These are phyloP conservation scores for Calamus simplicifolius DNA, from an alignment of 176 grass and related monocot genomes.

Conservation along the genomic window DNA sequence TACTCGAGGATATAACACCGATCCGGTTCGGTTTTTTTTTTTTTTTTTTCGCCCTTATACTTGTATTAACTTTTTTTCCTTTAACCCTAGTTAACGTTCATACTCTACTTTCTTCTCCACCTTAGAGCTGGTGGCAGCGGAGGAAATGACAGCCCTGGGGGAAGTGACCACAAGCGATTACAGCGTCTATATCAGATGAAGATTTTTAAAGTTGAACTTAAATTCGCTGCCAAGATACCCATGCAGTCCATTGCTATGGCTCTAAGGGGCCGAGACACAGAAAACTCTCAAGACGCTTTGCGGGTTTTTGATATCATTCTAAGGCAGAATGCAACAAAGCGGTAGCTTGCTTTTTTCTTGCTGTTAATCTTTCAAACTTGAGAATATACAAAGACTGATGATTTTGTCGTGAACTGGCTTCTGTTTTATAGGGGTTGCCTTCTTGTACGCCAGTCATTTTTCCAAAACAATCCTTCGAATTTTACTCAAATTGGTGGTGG, in stretches of 20 bases:
- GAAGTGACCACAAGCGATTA: conserved; percentile 47
- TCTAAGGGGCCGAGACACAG: conserved; percentile 59
- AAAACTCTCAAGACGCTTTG: conserved; percentile 78
- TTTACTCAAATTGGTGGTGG: conserved; percentile 76
- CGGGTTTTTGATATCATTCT: conserved; percentile 80
- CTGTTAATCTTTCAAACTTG: not conserved
- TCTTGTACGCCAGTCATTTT: conserved; percentile 74
- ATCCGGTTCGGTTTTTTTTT: conserved; percentile 39
- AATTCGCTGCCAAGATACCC: conserved; percentile 64
- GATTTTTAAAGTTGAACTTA: conserved; percentile 63
- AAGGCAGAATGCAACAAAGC: conserved; percentile 61
- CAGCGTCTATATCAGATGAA: conserved; percentile 50
- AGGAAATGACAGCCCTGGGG: conserved; percentile 36
- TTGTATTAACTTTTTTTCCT: not conserved
- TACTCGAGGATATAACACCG: conserved; percentile 57
- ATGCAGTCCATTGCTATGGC: conserved; percentile 69
- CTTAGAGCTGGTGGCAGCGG: conserved; percentile 36
- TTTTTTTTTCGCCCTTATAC: too few species aligned
- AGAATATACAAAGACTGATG: too few species aligned
- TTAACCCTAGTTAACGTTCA: not conserved
- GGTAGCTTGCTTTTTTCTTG: conserved; percentile 27
- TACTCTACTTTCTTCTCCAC: not conserved
- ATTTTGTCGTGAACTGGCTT: too few species aligned
- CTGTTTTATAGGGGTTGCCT: conserved; percentile 66
- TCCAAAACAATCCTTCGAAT: conserved; percentile 56